Conservation (phyloP, 208 protist genomes). For the Acanthamoeba rhysodes region DNA sequence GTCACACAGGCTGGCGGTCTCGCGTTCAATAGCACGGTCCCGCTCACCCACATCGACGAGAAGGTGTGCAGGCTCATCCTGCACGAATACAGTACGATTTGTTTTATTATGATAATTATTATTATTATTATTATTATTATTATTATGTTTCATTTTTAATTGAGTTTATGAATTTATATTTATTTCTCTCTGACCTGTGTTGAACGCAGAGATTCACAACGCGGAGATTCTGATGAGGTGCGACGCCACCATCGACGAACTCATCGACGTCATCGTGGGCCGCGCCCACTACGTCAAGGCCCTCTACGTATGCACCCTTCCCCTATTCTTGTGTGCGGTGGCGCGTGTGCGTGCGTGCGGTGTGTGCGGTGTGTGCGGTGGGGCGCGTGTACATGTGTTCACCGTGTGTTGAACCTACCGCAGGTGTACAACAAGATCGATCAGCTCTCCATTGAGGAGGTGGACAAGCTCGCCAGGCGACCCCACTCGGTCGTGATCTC, state of each 20-base stretch:
- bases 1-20: conserved; percentile 86
- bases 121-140: conserved; percentile 89
- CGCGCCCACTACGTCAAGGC: conserved; percentile 94
- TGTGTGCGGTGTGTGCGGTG: background rate
- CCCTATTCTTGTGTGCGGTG: background rate
- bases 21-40: conserved; percentile 87
- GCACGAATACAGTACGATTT: conserved; percentile 90
- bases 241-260: conserved; percentile 97
- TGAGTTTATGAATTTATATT: background rate
- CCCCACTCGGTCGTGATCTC: conserved; percentile 91
- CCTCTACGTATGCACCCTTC: conserved; percentile 81
- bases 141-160: background rate
- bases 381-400: too few relatives aligned
- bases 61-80: conserved; percentile 83
- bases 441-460: conserved; percentile 97
- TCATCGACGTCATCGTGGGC: conserved; percentile 99
- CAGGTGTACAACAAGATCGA: conserved; percentile 99
- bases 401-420: too few relatives aligned
- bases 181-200: too few relatives aligned
- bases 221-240: conserved; percentile 97
- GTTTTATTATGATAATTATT: conserved; percentile 60
- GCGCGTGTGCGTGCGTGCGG: background rate
- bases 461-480: conserved; percentile 95
- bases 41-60: conserved; percentile 78
- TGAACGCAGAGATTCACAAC: conserved; percentile 88